Evolutionary conservation across 202 grass and related monocot species (phyloP).

Genomic region (Panicum virgatum): DNA sequence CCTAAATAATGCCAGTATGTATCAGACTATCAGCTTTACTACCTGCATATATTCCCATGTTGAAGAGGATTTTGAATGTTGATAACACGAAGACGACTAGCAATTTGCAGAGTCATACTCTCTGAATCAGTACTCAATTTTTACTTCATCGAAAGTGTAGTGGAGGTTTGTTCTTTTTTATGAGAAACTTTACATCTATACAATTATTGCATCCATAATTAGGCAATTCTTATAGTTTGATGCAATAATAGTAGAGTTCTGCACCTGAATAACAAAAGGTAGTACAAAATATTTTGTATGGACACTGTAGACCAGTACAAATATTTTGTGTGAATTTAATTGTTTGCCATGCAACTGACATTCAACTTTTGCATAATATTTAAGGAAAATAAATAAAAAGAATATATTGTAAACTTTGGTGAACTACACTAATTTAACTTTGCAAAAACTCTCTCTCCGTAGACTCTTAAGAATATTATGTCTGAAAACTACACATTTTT

Average conservation of each 20-base stretch:
- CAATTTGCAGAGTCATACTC: neutral
- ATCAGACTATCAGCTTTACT: neutral
- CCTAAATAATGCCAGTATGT: neutral
- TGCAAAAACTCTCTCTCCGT: no score
- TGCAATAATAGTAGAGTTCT: neutral
- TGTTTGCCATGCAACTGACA: neutral
- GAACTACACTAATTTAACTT: no score
- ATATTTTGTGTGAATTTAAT: neutral
- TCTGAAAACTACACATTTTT: neutral
- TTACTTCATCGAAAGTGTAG: neutral
- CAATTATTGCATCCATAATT: neutral
- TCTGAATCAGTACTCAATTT: neutral
- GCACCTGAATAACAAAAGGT: neutral
- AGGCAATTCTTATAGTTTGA: neutral
- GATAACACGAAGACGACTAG: neutral
- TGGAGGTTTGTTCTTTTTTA: neutral
- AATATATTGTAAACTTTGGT: neutral
- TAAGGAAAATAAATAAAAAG: neutral
- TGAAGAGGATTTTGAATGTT: neutral
- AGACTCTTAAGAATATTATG: neutral
- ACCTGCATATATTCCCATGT: neutral
- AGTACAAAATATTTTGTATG: neutral
- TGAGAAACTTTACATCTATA: neutral
- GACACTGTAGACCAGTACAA: neutral
- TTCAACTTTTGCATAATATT: neutral